Conservation (phyloP, 352 stramenopile species). For the Globisporangium mamillatum region DNA sequence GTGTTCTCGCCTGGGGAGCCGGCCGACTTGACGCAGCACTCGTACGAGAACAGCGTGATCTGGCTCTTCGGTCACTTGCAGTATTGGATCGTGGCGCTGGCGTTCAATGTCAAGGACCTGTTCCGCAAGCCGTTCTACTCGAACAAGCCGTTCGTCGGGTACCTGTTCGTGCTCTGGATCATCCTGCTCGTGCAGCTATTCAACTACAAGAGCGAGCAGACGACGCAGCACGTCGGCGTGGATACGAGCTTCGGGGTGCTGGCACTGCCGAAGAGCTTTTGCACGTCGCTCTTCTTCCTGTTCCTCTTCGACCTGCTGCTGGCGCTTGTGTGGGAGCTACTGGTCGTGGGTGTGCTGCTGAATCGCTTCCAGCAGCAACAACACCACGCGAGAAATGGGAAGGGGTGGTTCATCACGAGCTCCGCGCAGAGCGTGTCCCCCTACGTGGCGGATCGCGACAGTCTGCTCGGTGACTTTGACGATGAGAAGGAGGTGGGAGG, state of each 20-base stretch:
- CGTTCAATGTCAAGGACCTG: slow-evolving; percentile 60
- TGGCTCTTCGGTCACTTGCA: slow-evolving; percentile 80
- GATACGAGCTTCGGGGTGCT: slow-evolving; percentile 59
- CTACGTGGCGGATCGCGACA: slow-evolving; percentile 49
- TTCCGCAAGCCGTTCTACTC: slow-evolving; percentile 59
- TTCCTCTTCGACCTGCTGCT: slow-evolving; percentile 63
- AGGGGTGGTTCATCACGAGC: slow-evolving; percentile 12
- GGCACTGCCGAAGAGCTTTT: slow-evolving; percentile 48
- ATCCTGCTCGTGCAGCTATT: slow-evolving; percentile 64
- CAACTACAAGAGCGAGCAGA: slow-evolving; percentile 53
- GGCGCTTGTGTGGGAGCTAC: slow-evolving; percentile 54
- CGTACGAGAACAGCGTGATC: slow-evolving; percentile 75
- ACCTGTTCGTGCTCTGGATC: slow-evolving; percentile 50
- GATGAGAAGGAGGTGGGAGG: slow-evolving; percentile 3
- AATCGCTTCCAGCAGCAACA: slow-evolving; percentile 48
- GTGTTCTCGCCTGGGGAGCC: slow-evolving; percentile 48
- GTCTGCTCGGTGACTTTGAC: slow-evolving; percentile 29
- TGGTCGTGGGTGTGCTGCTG: slow-evolving; percentile 54
- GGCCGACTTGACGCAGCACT: slow-evolving; percentile 57
- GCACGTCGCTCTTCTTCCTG: slow-evolving; percentile 61
- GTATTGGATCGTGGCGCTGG: slow-evolving; percentile 69
- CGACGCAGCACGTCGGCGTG: slow-evolving; percentile 44
- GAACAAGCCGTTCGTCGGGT: slow-evolving; percentile 51
- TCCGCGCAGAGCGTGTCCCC: slow-evolving; percentile 37
- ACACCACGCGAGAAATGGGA: slow-evolving; percentile 14